A percentile compares a stretch with the other conserved stretches of the same genome.
These are phyloP conservation scores for Globisporangium megalacanthum DNA, from an alignment of 352 stramenopile species.

Conservation along the genomic window DNA sequence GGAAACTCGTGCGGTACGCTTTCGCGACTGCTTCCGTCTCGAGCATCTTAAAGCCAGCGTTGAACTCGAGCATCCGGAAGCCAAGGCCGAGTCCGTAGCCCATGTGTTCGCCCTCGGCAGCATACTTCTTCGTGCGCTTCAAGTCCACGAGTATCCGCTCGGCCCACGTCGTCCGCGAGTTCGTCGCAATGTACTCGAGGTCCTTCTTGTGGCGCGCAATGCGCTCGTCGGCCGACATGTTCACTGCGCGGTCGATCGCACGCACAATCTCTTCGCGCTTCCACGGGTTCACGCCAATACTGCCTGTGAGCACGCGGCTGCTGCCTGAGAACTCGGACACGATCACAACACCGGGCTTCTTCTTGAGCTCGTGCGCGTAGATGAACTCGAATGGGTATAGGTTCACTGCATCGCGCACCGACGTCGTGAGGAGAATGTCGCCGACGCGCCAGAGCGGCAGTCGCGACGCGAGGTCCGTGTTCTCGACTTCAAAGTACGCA, in stretches of 20 bases:
- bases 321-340: constrained; percentile 97
- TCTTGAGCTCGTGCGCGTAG: constrained; percentile 70
- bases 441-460: constrained; percentile 69
- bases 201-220: constrained; percentile 74
- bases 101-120: constrained; percentile 89
- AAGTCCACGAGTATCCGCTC: constrained; percentile 96
- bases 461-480: constrained; percentile 71
- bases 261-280: constrained; percentile 89
- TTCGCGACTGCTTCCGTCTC: constrained; percentile 88
- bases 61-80: constrained; percentile 96
- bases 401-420: constrained; percentile 77
- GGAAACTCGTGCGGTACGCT: constrained; percentile 82
- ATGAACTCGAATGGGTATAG: constrained; percentile 86
- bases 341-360: constrained; percentile 88
- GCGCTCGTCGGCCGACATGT: constrained; percentile 67
- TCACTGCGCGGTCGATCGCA: constrained; percentile 57
- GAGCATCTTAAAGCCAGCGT: constrained; percentile 93
- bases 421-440: constrained; percentile 71
- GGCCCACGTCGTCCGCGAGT: constrained; percentile 96
- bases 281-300: constrained; percentile 98
- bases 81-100: constrained; percentile 93
- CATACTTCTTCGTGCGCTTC: constrained; percentile 90
- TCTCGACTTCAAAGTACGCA: constrained; percentile 70
- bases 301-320: constrained; percentile 95
- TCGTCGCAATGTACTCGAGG: constrained; percentile 91